Percentiles rank a stretch among this genome's conserved stretches.
Evolutionary conservation across 768 basidiomycete species (phyloP).

Genomic region (Termitomyces sp.): DNA sequence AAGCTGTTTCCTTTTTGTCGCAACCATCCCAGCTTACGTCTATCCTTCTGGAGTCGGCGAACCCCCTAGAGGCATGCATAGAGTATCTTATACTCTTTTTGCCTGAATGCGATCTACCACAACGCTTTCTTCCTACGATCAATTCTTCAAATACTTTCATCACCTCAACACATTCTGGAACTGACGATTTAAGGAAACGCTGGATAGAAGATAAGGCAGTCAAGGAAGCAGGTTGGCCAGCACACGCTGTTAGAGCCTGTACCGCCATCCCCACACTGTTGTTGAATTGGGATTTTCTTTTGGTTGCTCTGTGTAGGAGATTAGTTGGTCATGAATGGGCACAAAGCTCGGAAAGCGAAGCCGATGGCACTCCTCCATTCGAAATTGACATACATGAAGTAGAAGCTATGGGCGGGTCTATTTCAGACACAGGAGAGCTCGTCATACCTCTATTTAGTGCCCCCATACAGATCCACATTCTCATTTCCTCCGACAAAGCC

Average conservation of each 20-base stretch:
- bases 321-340: slow-evolving; percentile 41
- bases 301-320: slow-evolving; percentile 46
- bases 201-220: slow-evolving; percentile 79
- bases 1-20: slow-evolving; percentile 52
- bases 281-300: slow-evolving; percentile 48
- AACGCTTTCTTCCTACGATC: slow-evolving; percentile 55
- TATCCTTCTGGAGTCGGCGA: slow-evolving; percentile 51
- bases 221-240: slow-evolving; percentile 82
- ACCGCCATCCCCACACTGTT: slow-evolving; percentile 29
- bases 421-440: slow-evolving; percentile 39
- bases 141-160: slow-evolving; percentile 70
- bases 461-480: slow-evolving; percentile 60
- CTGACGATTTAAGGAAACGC: slow-evolving; percentile 58
- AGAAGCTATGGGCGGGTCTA: slow-evolving; percentile 51
- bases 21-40: slow-evolving; percentile 51
- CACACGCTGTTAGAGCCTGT: slow-evolving; percentile 58
- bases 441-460: slow-evolving; percentile 61
- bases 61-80: slow-evolving; percentile 72
- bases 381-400: slow-evolving; percentile 38
- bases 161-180: slow-evolving; percentile 56
- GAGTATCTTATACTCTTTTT: slow-evolving; percentile 80
- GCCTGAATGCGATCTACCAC: slow-evolving; percentile 85
- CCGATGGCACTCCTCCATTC: slow-evolving; percentile 18
- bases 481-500: slow-evolving; percentile 42
- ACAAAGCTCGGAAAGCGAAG: slow-evolving; percentile 4